These are phyloP conservation scores for Gossypium herbaceum DNA, from an alignment of 345 rosid genomes.

Conservation along the genomic window DNA sequence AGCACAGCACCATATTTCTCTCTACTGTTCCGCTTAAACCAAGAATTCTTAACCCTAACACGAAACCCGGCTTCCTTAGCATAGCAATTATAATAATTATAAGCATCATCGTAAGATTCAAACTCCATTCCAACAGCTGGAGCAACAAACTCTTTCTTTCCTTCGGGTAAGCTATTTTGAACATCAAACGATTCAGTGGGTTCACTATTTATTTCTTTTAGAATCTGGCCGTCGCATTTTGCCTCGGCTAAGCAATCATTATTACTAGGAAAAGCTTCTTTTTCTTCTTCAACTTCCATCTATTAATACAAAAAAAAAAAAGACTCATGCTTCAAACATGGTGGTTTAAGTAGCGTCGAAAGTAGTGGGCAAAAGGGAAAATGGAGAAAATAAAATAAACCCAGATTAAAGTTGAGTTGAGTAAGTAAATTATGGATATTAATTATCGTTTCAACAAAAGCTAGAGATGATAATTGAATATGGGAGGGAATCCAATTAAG, in stretches of 20 bases:
- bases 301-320: conserved; percentile 6
- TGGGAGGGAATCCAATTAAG: neutral
- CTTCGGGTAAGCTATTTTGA: conserved; percentile 27
- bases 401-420: neutral
- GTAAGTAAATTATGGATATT: neutral
- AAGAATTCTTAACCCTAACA: conserved; percentile 76
- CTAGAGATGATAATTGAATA: neutral
- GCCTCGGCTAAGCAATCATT: conserved; percentile 30
- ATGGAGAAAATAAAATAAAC: neutral
- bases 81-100: conserved; percentile 10
- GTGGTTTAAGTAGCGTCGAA: neutral
- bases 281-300: conserved; percentile 38
- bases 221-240: conserved; percentile 12
- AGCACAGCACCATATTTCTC: conserved; percentile 80
- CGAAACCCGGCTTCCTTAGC: conserved; percentile 72
- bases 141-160: conserved; percentile 21
- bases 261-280: conserved; percentile 21
- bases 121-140: neutral
- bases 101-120: neutral
- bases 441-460: neutral
- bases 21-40: conserved; percentile 76
- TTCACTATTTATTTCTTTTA: conserved; percentile 26
- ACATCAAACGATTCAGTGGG: conserved; percentile 28
- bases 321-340: neutral
- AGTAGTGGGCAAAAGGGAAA: neutral